Evolutionary conservation across 768 basidiomycete species (phyloP).

Genomic region (Piloderma croceum): DNA sequence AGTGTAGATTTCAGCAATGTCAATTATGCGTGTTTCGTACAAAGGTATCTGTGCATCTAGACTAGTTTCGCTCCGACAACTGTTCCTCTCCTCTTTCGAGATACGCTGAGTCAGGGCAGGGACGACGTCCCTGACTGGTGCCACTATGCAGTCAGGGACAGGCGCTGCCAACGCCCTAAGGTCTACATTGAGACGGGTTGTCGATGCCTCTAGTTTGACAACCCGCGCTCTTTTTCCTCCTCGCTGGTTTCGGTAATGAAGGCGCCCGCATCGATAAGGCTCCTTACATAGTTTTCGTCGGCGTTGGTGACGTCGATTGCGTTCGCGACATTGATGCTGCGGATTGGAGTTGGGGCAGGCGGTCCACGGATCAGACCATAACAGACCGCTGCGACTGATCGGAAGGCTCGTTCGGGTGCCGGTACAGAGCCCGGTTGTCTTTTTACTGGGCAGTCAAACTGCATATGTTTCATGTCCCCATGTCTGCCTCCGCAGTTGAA

Average conservation of each 20-base stretch:
- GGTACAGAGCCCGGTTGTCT: too few species aligned
- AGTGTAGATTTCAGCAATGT: neutral
- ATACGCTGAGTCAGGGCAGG: neutral
- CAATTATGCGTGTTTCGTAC: neutral
- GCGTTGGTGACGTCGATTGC: too few species aligned
- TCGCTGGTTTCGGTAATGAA: too few species aligned
- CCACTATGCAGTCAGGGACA: too few species aligned
- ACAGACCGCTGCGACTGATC: neutral
- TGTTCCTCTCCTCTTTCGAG: neutral
- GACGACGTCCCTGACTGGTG: too few species aligned
- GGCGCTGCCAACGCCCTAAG: too few species aligned
- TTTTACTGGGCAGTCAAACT: too few species aligned
- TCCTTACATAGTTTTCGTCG: too few species aligned
- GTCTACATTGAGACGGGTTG: too few species aligned
- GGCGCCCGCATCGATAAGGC: too few species aligned
- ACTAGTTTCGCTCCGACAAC: neutral
- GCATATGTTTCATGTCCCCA: too few species aligned
- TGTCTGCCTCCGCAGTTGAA: slow-evolving; percentile 19
- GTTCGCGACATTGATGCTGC: neutral
- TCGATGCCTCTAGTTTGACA: neutral
- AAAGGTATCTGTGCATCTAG: neutral
- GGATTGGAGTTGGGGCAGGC: neutral
- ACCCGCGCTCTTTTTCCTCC: neutral
- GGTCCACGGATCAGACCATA: neutral
- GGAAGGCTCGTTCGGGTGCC: neutral